phyloP scores from a whole-genome alignment of 2,329 filamentous ascomycete genomes.

The Alternaria conjuncta region DNA sequence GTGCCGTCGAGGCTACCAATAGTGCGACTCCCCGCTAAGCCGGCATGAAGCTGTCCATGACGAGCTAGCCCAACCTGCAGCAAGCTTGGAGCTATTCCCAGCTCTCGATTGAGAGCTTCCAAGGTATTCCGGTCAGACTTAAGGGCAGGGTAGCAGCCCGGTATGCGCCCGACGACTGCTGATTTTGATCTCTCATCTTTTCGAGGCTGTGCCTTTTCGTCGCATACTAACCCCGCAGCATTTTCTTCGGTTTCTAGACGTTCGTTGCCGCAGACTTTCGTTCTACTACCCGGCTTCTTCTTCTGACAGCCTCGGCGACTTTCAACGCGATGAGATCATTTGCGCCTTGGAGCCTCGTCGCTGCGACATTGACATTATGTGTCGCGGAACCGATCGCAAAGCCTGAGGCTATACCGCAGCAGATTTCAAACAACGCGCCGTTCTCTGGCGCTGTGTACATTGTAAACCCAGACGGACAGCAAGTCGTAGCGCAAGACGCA shows the following conservation, averaged over 20 bases:
- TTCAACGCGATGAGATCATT: constrained; percentile 24
- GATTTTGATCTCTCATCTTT: constrained; percentile 8
- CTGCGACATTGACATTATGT: constrained; percentile 21
- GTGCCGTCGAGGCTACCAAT: constrained; percentile 18
- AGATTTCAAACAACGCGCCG: constrained; percentile 46
- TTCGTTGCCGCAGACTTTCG: background rate
- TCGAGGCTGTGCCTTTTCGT: constrained; percentile 10
- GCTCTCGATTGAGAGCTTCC: constrained; percentile 29
- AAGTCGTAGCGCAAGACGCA: constrained; percentile 41
- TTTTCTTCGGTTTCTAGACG: background rate
- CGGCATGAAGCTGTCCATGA: constrained; percentile 31
- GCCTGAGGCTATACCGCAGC: constrained; percentile 37
- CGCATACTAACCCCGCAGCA: constrained; percentile 20
- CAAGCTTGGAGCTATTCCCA: constrained; percentile 35
- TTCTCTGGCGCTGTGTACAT: constrained; percentile 51
- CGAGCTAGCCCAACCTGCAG: constrained; percentile 38
- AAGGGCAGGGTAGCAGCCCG: constrained; percentile 31
- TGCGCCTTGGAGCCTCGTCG: constrained; percentile 14
- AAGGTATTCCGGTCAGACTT: constrained; percentile 30
- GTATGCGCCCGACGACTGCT: constrained; percentile 20
- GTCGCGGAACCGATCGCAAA: constrained; percentile 33
- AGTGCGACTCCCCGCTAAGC: constrained; percentile 26
- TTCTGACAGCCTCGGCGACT: background rate
- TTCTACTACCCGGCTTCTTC: background rate
- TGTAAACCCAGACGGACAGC: constrained; percentile 40